phyloP scores from a whole-genome alignment of 768 basidiomycete genomes.

The Boletus edulis region DNA sequence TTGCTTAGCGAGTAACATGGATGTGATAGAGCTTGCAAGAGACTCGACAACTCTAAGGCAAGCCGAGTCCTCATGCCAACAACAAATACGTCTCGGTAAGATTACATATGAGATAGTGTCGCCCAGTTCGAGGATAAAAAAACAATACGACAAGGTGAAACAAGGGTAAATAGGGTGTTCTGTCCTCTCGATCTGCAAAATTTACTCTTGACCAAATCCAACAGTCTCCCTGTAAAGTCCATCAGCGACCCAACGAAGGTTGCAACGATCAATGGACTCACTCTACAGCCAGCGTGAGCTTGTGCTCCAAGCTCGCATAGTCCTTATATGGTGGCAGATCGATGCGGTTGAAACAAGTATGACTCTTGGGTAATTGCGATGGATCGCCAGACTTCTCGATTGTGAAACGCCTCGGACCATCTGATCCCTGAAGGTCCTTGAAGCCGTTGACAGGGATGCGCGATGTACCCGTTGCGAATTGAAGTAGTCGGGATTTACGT shows the following conservation, averaged over 20 bases:
- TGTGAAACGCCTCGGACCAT: conserved; percentile 95
- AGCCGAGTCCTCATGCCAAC: conserved; percentile 1
- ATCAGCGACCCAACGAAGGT: conserved; percentile 16
- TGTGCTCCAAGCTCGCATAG: conserved; percentile 91
- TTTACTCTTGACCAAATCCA: conserved; percentile 90
- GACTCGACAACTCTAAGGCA: background rate
- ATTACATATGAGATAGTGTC: conserved; percentile 33
- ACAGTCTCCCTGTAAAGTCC: conserved; percentile 70
- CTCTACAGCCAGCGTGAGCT: conserved; percentile 93
- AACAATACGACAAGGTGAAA: background rate
- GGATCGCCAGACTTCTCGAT: conserved; percentile 99
- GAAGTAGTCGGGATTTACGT: conserved; percentile 92
- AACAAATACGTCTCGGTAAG: conserved; percentile 21
- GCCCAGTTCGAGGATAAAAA: conserved; percentile 4
- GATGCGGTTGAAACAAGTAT: conserved; percentile 94
- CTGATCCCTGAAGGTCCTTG: conserved; percentile 97
- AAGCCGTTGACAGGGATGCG: conserved; percentile 98
- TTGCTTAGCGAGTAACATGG: conserved; percentile 1
- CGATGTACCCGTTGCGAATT: conserved; percentile 96
- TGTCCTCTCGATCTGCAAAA: background rate
- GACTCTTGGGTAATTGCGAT: conserved; percentile 93
- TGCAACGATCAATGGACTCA: conserved; percentile 41
- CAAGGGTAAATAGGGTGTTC: conserved; percentile 13
- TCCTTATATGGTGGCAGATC: conserved; percentile 98
- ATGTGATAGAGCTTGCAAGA: conserved; percentile 1